Evolutionary conservation across 2,329 filamentous ascomycete species (phyloP), one percentile per base, ranked within the genome.

Genomic region (Akanthomyces lecanii): DNA sequence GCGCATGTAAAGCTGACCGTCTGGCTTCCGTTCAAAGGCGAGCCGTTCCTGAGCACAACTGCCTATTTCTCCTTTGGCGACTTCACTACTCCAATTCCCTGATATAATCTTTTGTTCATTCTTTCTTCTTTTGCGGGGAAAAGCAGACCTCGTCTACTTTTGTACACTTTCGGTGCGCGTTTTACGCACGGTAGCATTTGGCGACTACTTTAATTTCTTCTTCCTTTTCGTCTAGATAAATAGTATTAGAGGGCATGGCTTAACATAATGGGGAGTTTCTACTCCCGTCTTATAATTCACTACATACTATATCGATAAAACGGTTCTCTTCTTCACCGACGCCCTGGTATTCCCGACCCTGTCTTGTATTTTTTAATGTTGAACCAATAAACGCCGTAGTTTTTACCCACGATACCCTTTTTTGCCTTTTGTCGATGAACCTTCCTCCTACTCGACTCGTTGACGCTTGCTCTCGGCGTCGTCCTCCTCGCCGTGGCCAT

Each of bases 401-500:
- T 23, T 23, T 14, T n/a, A 42, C 11, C 52, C 23, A 45, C 30
- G 8, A 36, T 36, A 4, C 7, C 18, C 7, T 48, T 23, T 21
- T 55, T 21, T 33, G 55, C 12, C 1, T 40, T 6, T 42, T 6
- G 14, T n/a, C 8, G 7, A 16, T 1, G 8, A 33, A 21, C 16
- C 5, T n/a, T 10, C 21, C 38, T 11, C 38, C 67, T 70, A 81
- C 58, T 82, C 81, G 3, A 79, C 78, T 38, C 81, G 74, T 1
- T 75, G 73, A 52, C 81, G 75, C 70, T 84, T 84, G 67, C 69
- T 81, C 58, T 83, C 81, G 2, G 73, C 62, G 38, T 77, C 76
- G 10, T 75, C 75, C 16, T 70, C 75, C 3, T 63, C 18, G 45
- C 72, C 76, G 63, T 77, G 71, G 3, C 79, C 80, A 61, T 82